Evolutionary conservation across 2,329 filamentous ascomycete genomes (phyloP).

Genomic region (Zymoseptoria pseudotritici): DNA sequence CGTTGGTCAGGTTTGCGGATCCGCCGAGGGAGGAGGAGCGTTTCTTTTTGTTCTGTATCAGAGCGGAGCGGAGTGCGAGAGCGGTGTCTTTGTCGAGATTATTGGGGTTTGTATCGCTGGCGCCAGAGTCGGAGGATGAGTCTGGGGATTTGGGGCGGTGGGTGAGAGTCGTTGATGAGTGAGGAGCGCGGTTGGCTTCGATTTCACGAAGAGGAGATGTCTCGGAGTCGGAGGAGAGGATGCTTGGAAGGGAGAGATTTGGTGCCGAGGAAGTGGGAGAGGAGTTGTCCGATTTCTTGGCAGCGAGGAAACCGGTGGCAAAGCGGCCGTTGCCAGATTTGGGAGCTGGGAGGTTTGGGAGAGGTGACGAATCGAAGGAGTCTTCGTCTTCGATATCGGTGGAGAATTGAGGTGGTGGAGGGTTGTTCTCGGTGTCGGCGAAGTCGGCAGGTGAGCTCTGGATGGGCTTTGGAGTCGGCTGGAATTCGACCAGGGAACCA

Average conservation of each 20-base stretch:
- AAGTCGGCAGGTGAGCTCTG: constrained; percentile 44
- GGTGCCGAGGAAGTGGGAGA: constrained; percentile 39
- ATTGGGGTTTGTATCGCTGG: constrained; percentile 12
- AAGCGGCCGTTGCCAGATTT: constrained; percentile 54
- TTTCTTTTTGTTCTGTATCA: constrained; percentile 40
- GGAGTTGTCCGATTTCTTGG: constrained; percentile 56
- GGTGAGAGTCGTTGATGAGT: constrained; percentile 15
- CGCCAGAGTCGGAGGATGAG: constrained; percentile 10
- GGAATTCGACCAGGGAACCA: constrained; percentile 71
- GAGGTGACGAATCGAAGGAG: constrained; percentile 46
- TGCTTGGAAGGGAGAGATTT: constrained; percentile 50
- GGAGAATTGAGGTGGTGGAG: constrained; percentile 27
- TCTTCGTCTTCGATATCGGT: constrained; percentile 43
- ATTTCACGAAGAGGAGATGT: constrained; percentile 42
- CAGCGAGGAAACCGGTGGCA: constrained; percentile 69
- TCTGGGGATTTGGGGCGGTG: constrained; percentile 1
- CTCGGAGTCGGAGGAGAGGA: constrained; percentile 53
- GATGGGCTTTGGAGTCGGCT: constrained; percentile 72
- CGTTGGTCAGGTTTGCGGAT: constrained; percentile 22
- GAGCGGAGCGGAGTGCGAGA: constrained; percentile 34
- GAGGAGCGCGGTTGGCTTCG: constrained; percentile 34
- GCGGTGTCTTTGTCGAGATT: constrained; percentile 22
- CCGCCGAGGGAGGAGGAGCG: constrained; percentile 32
- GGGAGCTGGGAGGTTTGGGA: constrained; percentile 50
- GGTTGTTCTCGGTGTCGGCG: constrained; percentile 5